phyloP scores from a whole-genome alignment of 148 eudicot genomes.

The Chenopodium berlandieri region DNA sequence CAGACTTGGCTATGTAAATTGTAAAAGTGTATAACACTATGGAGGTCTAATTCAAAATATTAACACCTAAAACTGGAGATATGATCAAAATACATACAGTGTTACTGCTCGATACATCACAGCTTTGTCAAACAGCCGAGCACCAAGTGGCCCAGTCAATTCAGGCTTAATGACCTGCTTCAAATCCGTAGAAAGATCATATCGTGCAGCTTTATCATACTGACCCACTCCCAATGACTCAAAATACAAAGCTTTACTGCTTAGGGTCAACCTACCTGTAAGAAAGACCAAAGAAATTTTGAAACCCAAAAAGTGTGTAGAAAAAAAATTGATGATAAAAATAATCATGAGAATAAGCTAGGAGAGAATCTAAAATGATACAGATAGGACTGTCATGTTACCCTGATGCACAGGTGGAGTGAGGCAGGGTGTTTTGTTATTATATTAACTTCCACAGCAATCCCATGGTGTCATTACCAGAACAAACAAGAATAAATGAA shows the following conservation, averaged over 20 bases:
- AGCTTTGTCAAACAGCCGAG: constrained; percentile 90
- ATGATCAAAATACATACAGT: constrained; percentile 44
- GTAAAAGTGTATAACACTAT: background rate
- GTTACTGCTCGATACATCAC: constrained; percentile 77
- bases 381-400: background rate
- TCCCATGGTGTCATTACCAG: background rate
- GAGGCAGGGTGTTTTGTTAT: background rate
- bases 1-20: constrained; percentile 54
- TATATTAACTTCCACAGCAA: background rate
- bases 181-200: constrained; percentile 67
- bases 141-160: constrained; percentile 89
- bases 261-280: constrained; percentile 77
- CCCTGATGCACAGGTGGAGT: background rate
- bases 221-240: constrained; percentile 80
- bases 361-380: background rate
- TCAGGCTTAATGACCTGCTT: constrained; percentile 86
- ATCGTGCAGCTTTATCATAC: constrained; percentile 75
- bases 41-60: background rate
- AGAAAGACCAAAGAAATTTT: constrained; percentile 8
- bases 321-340: background rate
- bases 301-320: background rate
- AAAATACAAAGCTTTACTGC: constrained; percentile 70
- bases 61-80: constrained; percentile 16
- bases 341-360: constrained; percentile 5
- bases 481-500: background rate